Evolutionary conservation across 306 rosid species (phyloP).

Genomic region (Corylus heterophylla): DNA sequence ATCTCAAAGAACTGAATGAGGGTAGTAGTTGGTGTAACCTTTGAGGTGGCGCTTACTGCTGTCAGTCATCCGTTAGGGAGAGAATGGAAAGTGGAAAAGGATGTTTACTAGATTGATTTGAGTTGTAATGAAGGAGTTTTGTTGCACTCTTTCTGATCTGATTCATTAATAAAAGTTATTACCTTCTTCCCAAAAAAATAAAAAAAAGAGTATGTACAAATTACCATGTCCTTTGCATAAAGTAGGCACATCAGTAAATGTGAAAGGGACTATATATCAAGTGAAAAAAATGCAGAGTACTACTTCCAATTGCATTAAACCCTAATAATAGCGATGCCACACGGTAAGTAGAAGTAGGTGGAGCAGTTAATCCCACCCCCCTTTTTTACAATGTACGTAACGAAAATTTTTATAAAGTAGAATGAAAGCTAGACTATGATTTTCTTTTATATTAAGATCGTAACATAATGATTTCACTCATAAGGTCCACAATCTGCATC

Average conservation of each 20-base stretch:
- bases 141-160: no score
- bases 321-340: background rate
- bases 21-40: no score
- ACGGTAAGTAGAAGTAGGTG: constrained; percentile 27
- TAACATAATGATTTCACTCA: background rate
- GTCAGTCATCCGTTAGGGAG: no score
- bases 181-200: no score
- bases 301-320: background rate
- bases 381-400: constrained; percentile 13
- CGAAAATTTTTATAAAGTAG: constrained; percentile 17
- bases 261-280: background rate
- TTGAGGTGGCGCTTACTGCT: no score
- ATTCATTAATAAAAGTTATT: no score
- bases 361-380: constrained; percentile 20
- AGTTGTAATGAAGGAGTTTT: no score
- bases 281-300: background rate
- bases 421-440: background rate
- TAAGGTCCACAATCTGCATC: background rate
- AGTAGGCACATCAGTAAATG: background rate
- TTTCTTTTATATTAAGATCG: background rate
- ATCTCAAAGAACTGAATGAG: no score
- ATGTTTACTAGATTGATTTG: no score
- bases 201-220: no score
- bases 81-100: no score
- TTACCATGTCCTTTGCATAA: background rate